phyloP scores from a whole-genome alignment of 257 asterid species.

The Echites panduratus region DNA sequence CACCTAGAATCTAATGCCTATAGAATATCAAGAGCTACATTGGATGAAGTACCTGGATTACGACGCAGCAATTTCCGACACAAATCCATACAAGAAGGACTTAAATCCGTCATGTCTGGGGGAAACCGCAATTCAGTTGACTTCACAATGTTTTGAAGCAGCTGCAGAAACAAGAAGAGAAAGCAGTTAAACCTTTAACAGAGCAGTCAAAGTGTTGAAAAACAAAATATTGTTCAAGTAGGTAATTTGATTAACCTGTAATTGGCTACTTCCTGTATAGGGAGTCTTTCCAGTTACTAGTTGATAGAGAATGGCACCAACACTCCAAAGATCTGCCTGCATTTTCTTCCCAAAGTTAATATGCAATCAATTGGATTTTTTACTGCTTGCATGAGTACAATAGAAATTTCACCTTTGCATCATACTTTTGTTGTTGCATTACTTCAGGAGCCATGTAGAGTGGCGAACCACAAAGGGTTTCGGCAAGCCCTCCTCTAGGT shows the following conservation, averaged over 20 bases:
- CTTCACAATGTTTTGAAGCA: slow-evolving; percentile 77
- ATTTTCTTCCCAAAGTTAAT: slow-evolving; percentile 30
- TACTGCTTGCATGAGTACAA: slow-evolving; percentile 8
- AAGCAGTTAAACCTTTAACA: slow-evolving; percentile 14
- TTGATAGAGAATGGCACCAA: slow-evolving; percentile 83
- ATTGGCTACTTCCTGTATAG: slow-evolving; percentile 63
- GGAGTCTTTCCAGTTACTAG: slow-evolving; percentile 86
- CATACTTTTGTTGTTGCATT: slow-evolving; percentile 80
- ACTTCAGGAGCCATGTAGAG: slow-evolving; percentile 97
- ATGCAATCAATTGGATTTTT: slow-evolving; percentile 15
- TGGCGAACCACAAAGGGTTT: slow-evolving; percentile 91
- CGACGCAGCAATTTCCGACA: slow-evolving; percentile 71
- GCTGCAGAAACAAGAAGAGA: slow-evolving; percentile 38
- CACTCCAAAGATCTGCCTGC: slow-evolving; percentile 99
- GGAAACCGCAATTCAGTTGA: slow-evolving; percentile 77
- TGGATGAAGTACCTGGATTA: slow-evolving; percentile 56
- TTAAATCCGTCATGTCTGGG: slow-evolving; percentile 52
- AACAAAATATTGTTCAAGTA: neutral
- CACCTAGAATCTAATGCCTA: neutral
- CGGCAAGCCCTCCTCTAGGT: slow-evolving; percentile 73
- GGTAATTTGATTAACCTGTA: slow-evolving; percentile 44
- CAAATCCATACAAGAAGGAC: slow-evolving; percentile 60
- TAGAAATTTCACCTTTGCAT: slow-evolving; percentile 67
- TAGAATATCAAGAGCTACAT: slow-evolving; percentile 6
- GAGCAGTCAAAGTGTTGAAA: slow-evolving; percentile 12